Conservation (phyloP, 441 rosid species). For the Gossypium armourianum region DNA sequence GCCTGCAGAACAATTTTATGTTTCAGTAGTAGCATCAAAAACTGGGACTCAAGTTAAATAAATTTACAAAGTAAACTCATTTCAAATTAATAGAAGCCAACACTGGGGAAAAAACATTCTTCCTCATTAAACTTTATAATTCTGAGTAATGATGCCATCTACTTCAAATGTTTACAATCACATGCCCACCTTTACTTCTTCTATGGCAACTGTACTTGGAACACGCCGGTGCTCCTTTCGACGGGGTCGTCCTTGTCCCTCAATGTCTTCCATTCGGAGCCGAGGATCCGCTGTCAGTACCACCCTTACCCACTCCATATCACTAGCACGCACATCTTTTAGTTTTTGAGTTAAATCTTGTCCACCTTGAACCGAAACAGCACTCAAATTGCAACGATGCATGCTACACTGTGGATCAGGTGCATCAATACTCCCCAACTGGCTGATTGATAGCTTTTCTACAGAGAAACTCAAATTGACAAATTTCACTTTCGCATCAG, state of each 20-base stretch:
- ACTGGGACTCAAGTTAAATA: background rate
- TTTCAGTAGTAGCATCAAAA: constrained; percentile 10
- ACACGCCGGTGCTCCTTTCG: constrained; percentile 95
- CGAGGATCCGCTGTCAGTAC: constrained; percentile 76
- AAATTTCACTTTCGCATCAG: constrained; percentile 61
- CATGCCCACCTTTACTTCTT: constrained; percentile 85
- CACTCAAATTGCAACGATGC: constrained; percentile 10
- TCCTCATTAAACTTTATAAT: background rate
- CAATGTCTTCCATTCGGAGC: constrained; percentile 57
- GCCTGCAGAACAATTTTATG: constrained; percentile 45
- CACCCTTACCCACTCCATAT: constrained; percentile 87
- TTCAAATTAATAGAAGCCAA: background rate
- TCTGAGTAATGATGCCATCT: background rate
- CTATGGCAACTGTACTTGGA: constrained; percentile 95
- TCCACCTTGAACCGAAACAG: constrained; percentile 10
- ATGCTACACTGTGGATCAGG: constrained; percentile 18
- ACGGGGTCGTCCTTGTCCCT: constrained; percentile 48
- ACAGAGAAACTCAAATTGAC: constrained; percentile 58
- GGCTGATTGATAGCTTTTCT: constrained; percentile 33
- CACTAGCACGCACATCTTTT: constrained; percentile 27
- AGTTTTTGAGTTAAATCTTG: constrained; percentile 20
- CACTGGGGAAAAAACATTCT: background rate
- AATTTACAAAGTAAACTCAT: background rate
- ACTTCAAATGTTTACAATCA: constrained; percentile 8
- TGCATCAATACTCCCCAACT: constrained; percentile 20